These are phyloP conservation scores for Danielia oregonensis DNA, from an alignment of 805 yeast species.

Conservation along the genomic window DNA sequence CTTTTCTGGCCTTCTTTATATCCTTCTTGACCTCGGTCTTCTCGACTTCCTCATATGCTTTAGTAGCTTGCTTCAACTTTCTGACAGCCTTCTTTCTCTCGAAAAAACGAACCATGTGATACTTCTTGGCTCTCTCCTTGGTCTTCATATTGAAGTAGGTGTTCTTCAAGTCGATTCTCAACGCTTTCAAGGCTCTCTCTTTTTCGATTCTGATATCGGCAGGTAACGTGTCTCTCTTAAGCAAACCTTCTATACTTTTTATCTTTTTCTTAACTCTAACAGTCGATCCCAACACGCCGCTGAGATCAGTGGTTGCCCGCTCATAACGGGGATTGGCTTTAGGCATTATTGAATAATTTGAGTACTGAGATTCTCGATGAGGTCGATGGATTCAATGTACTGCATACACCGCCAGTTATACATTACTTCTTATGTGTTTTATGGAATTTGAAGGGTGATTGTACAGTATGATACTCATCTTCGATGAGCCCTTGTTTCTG, in stretches of 20 bases:
- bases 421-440: too few relatives aligned
- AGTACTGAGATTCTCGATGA: too few relatives aligned
- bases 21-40: constrained; percentile 33
- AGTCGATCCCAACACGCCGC: constrained; percentile 16
- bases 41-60: constrained; percentile 32
- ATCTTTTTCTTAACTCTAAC: constrained; percentile 67
- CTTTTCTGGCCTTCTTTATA: constrained; percentile 44
- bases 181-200: constrained; percentile 70
- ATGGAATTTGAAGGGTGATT: too few relatives aligned
- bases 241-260: constrained; percentile 75
- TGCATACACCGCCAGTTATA: too few relatives aligned
- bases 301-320: constrained; percentile 12
- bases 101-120: constrained; percentile 91
- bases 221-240: constrained; percentile 57
- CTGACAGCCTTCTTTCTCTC: constrained; percentile 84
- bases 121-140: constrained; percentile 59
- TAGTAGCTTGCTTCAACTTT: constrained; percentile 53
- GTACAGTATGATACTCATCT: too few relatives aligned
- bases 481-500: too few relatives aligned
- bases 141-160: constrained; percentile 44
- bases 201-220: constrained; percentile 65
- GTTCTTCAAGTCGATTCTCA: constrained; percentile 53
- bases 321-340: constrained; percentile 8
- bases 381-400: too few relatives aligned
- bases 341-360: constrained; percentile 7